Percentiles rank a stretch among this genome's conserved stretches.
phyloP scores from a whole-genome alignment of 352 stramenopile species.

The Blastocystis sp. region DNA sequence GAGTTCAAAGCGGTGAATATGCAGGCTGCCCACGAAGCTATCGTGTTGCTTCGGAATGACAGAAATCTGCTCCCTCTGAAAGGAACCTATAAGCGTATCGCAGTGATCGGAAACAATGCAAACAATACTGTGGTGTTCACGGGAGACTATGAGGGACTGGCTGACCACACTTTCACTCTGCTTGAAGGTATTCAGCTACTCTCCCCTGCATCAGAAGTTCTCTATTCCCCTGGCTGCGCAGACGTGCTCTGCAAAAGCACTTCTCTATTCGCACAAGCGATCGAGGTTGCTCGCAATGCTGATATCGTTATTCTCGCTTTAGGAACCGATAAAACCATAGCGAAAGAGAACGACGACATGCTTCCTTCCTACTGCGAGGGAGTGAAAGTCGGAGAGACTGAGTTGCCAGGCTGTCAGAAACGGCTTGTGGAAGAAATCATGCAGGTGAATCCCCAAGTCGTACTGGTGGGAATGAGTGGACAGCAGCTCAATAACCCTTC shows the following conservation, averaged over 20 bases:
- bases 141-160: background rate
- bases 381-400: background rate
- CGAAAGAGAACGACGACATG: background rate
- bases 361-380: background rate
- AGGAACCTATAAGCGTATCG: background rate
- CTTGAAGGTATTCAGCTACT: background rate
- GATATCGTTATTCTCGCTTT: background rate
- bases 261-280: background rate
- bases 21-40: background rate
- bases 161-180: background rate
- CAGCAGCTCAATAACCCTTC: background rate
- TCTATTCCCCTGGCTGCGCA: background rate
- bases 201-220: background rate
- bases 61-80: background rate
- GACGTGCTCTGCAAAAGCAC: background rate
- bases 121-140: background rate
- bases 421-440: background rate
- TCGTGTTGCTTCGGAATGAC: background rate
- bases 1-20: constrained; percentile 26
- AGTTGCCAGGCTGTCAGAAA: background rate
- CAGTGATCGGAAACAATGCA: background rate
- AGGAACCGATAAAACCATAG: background rate
- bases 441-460: background rate
- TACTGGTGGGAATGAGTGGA: background rate
- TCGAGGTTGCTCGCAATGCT: background rate